phyloP scores from a whole-genome alignment of 1,284 basidiomycete genomes.

The Anthracocystis setariae region DNA sequence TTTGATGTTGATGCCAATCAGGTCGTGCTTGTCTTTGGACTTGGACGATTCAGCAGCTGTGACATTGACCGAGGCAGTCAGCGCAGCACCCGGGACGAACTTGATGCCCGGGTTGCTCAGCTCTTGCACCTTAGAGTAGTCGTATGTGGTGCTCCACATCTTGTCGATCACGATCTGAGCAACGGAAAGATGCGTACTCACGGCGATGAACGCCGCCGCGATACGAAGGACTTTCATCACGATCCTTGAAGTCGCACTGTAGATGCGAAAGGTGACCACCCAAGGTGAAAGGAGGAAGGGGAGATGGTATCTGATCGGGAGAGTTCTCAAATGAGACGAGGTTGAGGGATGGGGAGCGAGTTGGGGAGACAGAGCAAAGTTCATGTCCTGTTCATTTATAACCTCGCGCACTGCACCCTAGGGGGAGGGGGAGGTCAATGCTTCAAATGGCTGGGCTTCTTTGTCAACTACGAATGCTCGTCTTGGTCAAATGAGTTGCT shows the following conservation, averaged over 20 bases:
- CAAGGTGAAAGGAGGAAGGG: background rate
- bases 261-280: background rate
- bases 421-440: too few species aligned
- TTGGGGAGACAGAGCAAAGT: background rate
- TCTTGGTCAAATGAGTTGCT: too few species aligned
- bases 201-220: slow-evolving; percentile 6
- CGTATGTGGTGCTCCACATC: slow-evolving; percentile 43
- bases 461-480: too few species aligned
- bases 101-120: slow-evolving; percentile 33
- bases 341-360: background rate
- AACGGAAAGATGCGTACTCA: slow-evolving; percentile 1
- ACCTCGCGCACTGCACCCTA: too few species aligned
- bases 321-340: background rate
- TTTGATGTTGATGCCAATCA: slow-evolving; percentile 27
- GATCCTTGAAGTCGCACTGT: too few species aligned
- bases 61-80: slow-evolving; percentile 29
- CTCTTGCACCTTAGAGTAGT: slow-evolving; percentile 34
- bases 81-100: slow-evolving; percentile 16
- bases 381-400: too few species aligned
- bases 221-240: slow-evolving; percentile 9
- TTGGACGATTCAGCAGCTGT: background rate
- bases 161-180: slow-evolving; percentile 39
- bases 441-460: too few species aligned
- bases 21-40: slow-evolving; percentile 9
- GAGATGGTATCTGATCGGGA: background rate